Percentiles rank a stretch among this genome's conserved stretches.
phyloP scores from a whole-genome alignment of 2,329 filamentous ascomycete species.

The Aspergillus spinulosporus region DNA sequence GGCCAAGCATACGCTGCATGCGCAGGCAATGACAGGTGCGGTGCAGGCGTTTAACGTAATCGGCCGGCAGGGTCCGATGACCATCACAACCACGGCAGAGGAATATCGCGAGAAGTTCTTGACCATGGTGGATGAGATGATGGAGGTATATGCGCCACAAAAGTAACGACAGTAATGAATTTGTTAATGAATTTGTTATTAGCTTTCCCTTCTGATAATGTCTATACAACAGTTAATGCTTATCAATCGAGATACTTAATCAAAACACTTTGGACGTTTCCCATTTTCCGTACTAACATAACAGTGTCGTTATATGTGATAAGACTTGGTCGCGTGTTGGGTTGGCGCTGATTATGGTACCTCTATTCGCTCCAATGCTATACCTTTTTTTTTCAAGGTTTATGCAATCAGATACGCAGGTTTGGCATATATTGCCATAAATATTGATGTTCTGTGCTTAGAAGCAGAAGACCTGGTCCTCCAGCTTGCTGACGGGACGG shows the following conservation, averaged over 20 bases:
- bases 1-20: constrained; percentile 69
- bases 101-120: constrained; percentile 66
- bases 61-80: constrained; percentile 68
- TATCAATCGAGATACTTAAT: neutral
- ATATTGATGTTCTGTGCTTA: constrained; percentile 50
- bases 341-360: neutral
- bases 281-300: neutral
- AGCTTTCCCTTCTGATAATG: neutral
- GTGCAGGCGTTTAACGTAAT: constrained; percentile 65
- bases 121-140: constrained; percentile 51
- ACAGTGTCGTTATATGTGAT: constrained; percentile 6
- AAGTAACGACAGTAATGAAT: neutral
- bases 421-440: neutral
- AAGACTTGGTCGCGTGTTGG: neutral
- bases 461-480: constrained; percentile 98
- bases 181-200: neutral
- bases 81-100: constrained; percentile 66
- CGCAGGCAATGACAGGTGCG: constrained; percentile 65
- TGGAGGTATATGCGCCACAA: constrained; percentile 35
- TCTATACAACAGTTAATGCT: constrained; percentile 2
- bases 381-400: neutral
- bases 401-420: neutral
- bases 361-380: neutral
- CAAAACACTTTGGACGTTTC: neutral
- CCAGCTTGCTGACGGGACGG: constrained; percentile 91